Conservation (phyloP, 805 yeast species). For the Schizosaccharomyces pombe region DNA sequence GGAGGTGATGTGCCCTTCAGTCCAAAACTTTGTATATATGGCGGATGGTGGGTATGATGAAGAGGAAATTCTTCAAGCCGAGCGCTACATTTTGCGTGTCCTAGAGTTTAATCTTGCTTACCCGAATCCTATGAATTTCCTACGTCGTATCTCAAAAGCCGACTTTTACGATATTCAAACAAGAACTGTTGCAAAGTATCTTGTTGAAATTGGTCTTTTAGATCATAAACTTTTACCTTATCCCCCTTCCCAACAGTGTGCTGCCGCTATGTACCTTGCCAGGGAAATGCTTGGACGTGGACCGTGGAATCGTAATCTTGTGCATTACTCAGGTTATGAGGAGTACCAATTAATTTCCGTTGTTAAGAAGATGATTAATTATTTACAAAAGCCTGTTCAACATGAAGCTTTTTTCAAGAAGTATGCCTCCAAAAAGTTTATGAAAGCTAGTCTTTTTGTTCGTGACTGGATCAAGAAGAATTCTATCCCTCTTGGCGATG, state of each 20-base stretch:
- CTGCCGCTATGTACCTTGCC: conserved; percentile 78
- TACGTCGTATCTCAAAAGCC: conserved; percentile 82
- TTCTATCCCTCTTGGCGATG: neutral
- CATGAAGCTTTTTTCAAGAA: conserved; percentile 87
- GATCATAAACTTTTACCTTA: conserved; percentile 68
- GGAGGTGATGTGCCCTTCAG: conserved; percentile 83
- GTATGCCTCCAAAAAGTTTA: conserved; percentile 67
- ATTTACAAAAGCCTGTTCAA: conserved; percentile 42
- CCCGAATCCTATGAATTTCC: conserved; percentile 95
- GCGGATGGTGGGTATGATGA: conserved; percentile 66
- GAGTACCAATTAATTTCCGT: conserved; percentile 51
- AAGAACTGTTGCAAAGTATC: conserved; percentile 78
- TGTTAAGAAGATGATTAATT: conserved; percentile 51
- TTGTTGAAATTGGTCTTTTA: conserved; percentile 75
- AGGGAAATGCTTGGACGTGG: conserved; percentile 47
- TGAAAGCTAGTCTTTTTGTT: conserved; percentile 25
- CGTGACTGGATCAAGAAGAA: conserved; percentile 4
- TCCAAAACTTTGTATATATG: conserved; percentile 80
- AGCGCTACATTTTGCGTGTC: conserved; percentile 72
- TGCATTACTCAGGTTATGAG: conserved; percentile 71
- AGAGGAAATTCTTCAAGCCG: conserved; percentile 71
- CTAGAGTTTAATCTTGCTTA: conserved; percentile 85
- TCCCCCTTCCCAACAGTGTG: conserved; percentile 86
- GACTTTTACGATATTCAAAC: conserved; percentile 89
- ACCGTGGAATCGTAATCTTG: conserved; percentile 39